These are phyloP conservation scores for Psilocybe tampanensis DNA, from an alignment of 768 basidiomycete species.

Conservation along the genomic window DNA sequence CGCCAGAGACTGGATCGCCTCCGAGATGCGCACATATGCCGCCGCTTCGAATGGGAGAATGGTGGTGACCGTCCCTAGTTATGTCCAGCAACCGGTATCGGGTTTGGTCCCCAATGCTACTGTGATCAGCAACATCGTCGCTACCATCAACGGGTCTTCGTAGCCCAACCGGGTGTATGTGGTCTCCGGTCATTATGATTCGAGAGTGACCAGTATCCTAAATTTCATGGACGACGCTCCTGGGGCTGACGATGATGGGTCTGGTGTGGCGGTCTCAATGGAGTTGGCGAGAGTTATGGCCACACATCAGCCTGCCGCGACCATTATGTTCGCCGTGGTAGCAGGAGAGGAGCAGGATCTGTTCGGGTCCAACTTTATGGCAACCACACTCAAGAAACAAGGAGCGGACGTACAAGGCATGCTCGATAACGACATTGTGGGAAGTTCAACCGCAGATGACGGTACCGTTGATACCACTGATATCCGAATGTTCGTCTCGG, in stretches of 20 bases:
- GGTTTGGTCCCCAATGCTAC: slow-evolving; percentile 39
- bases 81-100: slow-evolving; percentile 38
- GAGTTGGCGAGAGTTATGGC: slow-evolving; percentile 55
- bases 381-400: slow-evolving; percentile 40
- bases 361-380: slow-evolving; percentile 50
- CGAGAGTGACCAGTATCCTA: slow-evolving; percentile 38
- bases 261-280: slow-evolving; percentile 55
- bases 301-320: slow-evolving; percentile 46
- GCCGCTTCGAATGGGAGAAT: slow-evolving; percentile 41
- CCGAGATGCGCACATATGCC: slow-evolving; percentile 43
- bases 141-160: slow-evolving; percentile 49
- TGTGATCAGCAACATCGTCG: slow-evolving; percentile 52
- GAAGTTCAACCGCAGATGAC: slow-evolving; percentile 51
- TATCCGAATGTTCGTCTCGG: slow-evolving; percentile 54
- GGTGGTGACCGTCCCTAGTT: slow-evolving; percentile 47
- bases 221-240: slow-evolving; percentile 49
- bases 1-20: slow-evolving; percentile 56
- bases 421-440: slow-evolving; percentile 61
- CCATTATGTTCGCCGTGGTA: slow-evolving; percentile 54
- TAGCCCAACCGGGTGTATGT: slow-evolving; percentile 55
- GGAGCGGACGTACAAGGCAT: slow-evolving; percentile 57
- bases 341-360: slow-evolving; percentile 57
- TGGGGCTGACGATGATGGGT: slow-evolving; percentile 57
- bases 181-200: slow-evolving; percentile 59
- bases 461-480: slow-evolving; percentile 46